phyloP scores from a whole-genome alignment of 169 alveolate species.

The Plasmodium coatneyi region DNA sequence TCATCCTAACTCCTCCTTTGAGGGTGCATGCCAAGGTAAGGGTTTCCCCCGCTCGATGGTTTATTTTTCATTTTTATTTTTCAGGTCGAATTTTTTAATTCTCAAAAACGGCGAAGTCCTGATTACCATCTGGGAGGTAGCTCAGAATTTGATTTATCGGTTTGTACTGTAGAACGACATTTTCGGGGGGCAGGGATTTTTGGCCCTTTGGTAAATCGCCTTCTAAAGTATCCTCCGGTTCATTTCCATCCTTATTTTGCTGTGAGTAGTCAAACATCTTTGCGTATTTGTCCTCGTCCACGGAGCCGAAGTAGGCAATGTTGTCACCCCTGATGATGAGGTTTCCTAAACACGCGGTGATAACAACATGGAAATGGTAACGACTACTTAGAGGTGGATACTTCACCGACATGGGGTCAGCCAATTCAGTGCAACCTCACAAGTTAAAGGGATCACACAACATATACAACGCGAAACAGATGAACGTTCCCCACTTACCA shows the following conservation, averaged over 20 bases:
- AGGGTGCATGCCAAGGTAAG: background rate
- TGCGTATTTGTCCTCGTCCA: conserved; percentile 80
- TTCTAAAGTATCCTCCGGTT: background rate
- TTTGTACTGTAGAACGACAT: conserved; percentile 14
- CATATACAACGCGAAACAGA: background rate
- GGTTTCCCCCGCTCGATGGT: background rate
- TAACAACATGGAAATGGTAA: background rate
- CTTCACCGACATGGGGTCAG: background rate
- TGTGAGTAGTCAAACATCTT: conserved; percentile 77
- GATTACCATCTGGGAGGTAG: conserved; percentile 2
- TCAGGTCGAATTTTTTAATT: background rate
- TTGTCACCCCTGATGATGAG: conserved; percentile 85
- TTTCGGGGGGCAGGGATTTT: background rate
- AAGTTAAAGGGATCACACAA: too few species aligned
- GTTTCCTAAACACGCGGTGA: conserved; percentile 68
- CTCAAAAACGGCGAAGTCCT: conserved; percentile 30
- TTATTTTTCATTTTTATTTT: background rate
- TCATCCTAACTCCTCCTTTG: background rate
- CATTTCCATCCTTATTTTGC: background rate
- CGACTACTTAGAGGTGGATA: background rate
- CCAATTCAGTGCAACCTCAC: background rate
- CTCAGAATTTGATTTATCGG: conserved; percentile 49
- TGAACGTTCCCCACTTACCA: conserved; percentile 70
- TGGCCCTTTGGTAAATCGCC: background rate
- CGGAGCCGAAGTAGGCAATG: conserved; percentile 84